Evolutionary conservation across 805 yeast genomes (phyloP).

Genomic region (Cyberlindnera sargentensis): DNA sequence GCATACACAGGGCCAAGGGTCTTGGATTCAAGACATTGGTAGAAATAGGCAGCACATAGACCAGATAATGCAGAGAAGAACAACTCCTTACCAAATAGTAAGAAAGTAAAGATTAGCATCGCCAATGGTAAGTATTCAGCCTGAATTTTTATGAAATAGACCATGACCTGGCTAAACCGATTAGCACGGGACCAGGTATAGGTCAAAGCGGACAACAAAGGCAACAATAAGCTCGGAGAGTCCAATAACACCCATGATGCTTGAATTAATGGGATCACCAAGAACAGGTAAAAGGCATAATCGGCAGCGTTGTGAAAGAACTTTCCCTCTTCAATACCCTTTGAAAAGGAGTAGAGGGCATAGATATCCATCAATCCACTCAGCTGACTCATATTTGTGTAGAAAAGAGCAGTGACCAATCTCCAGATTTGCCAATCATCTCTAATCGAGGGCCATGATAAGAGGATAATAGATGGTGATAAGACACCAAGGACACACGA

Average conservation of each 20-base stretch:
- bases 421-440: conserved; percentile 37
- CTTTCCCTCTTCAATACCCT: conserved; percentile 48
- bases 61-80: conserved; percentile 42
- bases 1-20: conserved; percentile 38
- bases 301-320: conserved; percentile 44
- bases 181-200: conserved; percentile 54
- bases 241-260: conserved; percentile 27
- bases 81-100: conserved; percentile 35
- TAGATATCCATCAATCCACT: conserved; percentile 45
- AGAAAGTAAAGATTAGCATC: conserved; percentile 34
- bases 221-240: conserved; percentile 25
- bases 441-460: conserved; percentile 25
- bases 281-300: conserved; percentile 45
- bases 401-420: conserved; percentile 42
- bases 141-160: conserved; percentile 48
- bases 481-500: conserved; percentile 25
- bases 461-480: conserved; percentile 19
- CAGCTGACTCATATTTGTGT: conserved; percentile 35
- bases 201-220: conserved; percentile 46
- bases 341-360: conserved; percentile 49
- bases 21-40: conserved; percentile 52
- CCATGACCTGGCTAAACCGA: conserved; percentile 43
- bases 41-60: conserved; percentile 47
- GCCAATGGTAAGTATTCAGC: conserved; percentile 52
- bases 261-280: conserved; percentile 42